These are phyloP conservation scores for Zoysia japonica DNA, from an alignment of 176 grass and related monocot genomes.

Conservation along the genomic window DNA sequence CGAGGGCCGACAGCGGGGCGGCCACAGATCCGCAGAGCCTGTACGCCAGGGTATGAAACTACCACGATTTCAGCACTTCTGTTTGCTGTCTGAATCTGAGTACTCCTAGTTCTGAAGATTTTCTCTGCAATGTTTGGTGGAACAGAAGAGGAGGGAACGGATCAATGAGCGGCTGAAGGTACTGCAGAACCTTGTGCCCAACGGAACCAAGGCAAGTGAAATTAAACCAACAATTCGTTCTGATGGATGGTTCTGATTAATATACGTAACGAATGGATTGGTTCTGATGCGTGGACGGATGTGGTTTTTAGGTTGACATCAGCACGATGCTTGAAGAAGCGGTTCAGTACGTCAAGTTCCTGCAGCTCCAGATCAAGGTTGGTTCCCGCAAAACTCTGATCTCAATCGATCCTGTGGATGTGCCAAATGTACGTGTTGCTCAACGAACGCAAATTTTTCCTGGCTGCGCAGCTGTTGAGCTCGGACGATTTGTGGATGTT, in stretches of 20 bases:
- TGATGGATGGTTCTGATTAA: too few species aligned
- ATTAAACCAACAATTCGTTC: too few species aligned
- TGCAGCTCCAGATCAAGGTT: constrained; percentile 69
- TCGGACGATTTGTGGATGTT: constrained; percentile 97
- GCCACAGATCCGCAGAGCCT: constrained; percentile 88
- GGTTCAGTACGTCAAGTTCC: constrained; percentile 81
- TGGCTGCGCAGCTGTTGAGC: constrained; percentile 67
- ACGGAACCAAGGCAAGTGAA: constrained; percentile 63
- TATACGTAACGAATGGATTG: too few species aligned
- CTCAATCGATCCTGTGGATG: neutral
- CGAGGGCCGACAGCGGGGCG: constrained; percentile 63
- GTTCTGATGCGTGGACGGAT: too few species aligned
- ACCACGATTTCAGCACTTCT: neutral
- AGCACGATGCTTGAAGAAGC: constrained; percentile 89
- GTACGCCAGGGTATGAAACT: constrained; percentile 69
- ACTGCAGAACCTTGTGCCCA: constrained; percentile 77
- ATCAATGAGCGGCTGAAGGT: constrained; percentile 87
- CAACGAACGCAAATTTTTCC: neutral
- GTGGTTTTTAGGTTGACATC: constrained; percentile 49
- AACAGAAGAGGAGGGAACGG: constrained; percentile 87
- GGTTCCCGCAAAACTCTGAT: neutral
- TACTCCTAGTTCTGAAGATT: constrained; percentile 27
- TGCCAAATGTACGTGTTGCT: neutral
- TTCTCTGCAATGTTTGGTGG: neutral
- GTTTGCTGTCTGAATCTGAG: neutral